Evolutionary conservation across 2,329 filamentous ascomycete species (phyloP), one percentile per base, ranked within the genome.

Genomic region (Cercospora sp.): DNA sequence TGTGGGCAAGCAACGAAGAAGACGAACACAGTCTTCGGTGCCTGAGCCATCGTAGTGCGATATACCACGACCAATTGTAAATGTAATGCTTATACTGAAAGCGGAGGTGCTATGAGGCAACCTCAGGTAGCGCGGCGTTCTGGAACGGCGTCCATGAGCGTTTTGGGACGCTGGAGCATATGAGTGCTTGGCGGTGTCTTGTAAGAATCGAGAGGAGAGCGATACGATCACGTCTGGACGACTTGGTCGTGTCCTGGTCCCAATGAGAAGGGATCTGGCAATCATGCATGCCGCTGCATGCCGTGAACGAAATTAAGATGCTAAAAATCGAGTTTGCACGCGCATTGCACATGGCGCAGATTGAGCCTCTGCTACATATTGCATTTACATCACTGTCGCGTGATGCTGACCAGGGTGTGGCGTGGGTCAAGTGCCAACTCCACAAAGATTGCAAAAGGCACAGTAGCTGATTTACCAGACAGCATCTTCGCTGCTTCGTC

Each of bases 1-100:
- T 33, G 91, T 91, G 5, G 92, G 63, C 20, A 89, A 94, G 72
- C 93, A 93, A 33, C 86, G 94, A 69, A 86, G 94, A 76, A 86
- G 93, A 77, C 86, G 92, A 78, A 66, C 73, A 68, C 69, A 73
- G 61, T 69, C 63, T 33, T 66, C 68, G 10, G 51, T 31, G 51
- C 33, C 51, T 33, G 55, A 65, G 33, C 55, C 55, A 13, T 45
- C 33, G 18, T 28, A 33, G 40, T 42, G 33, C 26, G 36, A 23
- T 53, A 26, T 36, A 18, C 48, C 10, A 20, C 28, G 42, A 51
- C 26, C 9, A 4, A 20, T 23, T 40, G 42, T 63, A 63, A 13
- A 63, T 62, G 42, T 62, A 62, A 48, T 62, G 26, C 60, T 58
- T 58, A 58, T 30, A n/a, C 36, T 31, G 40, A 26, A 48, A 48